These are phyloP conservation scores for Pseudogymnoascus sp. DNA, from an alignment of 2,329 filamentous ascomycete genomes.

Conservation along the genomic window DNA sequence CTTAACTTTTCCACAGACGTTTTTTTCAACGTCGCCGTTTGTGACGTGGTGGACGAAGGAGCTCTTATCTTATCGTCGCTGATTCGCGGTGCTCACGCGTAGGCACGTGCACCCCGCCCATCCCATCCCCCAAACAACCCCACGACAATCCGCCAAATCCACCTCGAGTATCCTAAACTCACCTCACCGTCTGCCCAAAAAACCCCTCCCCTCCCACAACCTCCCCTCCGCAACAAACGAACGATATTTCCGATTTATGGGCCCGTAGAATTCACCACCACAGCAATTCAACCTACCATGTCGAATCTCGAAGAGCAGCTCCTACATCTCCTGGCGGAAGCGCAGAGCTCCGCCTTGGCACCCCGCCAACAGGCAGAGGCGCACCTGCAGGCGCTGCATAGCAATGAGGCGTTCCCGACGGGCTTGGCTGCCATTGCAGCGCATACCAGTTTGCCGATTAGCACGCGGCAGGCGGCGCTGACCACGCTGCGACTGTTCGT, in stretches of 20 bases:
- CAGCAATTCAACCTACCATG: conserved; percentile 3
- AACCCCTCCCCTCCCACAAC: neutral
- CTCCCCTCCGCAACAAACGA: neutral
- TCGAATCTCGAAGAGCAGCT: conserved; percentile 64
- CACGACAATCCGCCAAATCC: conserved; percentile 3
- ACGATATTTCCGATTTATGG: neutral
- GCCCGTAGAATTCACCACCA: neutral
- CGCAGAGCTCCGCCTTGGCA: conserved; percentile 66
- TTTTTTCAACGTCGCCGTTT: neutral
- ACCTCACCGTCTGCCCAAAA: conserved; percentile 2
- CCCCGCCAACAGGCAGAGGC: conserved; percentile 78
- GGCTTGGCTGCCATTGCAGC: conserved; percentile 73
- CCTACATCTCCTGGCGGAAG: conserved; percentile 77
- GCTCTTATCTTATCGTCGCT: conserved; percentile 12
- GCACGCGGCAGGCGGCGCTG: conserved; percentile 76
- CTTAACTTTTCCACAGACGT: neutral
- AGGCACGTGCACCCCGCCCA: conserved; percentile 9
- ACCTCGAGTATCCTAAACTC: neutral
- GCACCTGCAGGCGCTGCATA: conserved; percentile 33
- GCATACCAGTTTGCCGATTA: conserved; percentile 61
- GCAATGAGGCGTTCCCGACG: conserved; percentile 62
- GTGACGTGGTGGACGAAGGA: neutral
- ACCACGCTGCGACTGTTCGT: conserved; percentile 76
- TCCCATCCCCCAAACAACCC: conserved; percentile 7
- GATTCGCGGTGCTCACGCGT: conserved; percentile 5